phyloP scores from a whole-genome alignment of 352 stramenopile genomes.

The Aphanomyces astaci region DNA sequence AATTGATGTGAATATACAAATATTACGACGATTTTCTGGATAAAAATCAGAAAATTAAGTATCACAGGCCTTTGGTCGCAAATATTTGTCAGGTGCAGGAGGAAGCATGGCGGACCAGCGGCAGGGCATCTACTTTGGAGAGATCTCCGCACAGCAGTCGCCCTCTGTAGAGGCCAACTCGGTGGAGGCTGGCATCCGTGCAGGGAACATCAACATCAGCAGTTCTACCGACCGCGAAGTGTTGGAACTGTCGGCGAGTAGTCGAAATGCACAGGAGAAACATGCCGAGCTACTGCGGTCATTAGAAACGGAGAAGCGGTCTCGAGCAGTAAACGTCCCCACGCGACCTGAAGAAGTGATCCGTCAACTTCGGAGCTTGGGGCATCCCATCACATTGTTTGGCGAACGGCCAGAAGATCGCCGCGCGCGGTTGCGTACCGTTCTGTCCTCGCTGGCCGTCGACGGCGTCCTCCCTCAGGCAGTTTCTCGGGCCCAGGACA shows the following conservation, averaged over 20 bases:
- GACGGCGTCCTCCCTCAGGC: slow-evolving; percentile 63
- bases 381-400: slow-evolving; percentile 93
- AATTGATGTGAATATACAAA: too few species aligned
- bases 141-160: slow-evolving; percentile 36
- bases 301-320: slow-evolving; percentile 88
- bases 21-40: too few species aligned
- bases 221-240: slow-evolving; percentile 68
- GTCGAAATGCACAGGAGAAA: slow-evolving; percentile 74
- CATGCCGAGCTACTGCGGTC: slow-evolving; percentile 76
- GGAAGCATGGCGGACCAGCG: slow-evolving; percentile 49
- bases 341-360: slow-evolving; percentile 90
- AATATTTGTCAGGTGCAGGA: too few species aligned
- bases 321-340: slow-evolving; percentile 86
- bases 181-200: slow-evolving; percentile 60
- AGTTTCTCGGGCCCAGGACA: slow-evolving; percentile 49
- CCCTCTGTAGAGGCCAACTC: slow-evolving; percentile 28
- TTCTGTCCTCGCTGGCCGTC: slow-evolving; percentile 75
- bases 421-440: slow-evolving; percentile 87
- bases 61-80: not conserved
- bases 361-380: slow-evolving; percentile 77
- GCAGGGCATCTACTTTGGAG: slow-evolving; percentile 76
- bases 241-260: slow-evolving; percentile 77
- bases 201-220: slow-evolving; percentile 73
- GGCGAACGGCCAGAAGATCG: slow-evolving; percentile 92
- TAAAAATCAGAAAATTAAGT: not conserved